These are phyloP conservation scores for Phytophthora pluvialis DNA, from an alignment of 352 stramenopile species.

Conservation along the genomic window DNA sequence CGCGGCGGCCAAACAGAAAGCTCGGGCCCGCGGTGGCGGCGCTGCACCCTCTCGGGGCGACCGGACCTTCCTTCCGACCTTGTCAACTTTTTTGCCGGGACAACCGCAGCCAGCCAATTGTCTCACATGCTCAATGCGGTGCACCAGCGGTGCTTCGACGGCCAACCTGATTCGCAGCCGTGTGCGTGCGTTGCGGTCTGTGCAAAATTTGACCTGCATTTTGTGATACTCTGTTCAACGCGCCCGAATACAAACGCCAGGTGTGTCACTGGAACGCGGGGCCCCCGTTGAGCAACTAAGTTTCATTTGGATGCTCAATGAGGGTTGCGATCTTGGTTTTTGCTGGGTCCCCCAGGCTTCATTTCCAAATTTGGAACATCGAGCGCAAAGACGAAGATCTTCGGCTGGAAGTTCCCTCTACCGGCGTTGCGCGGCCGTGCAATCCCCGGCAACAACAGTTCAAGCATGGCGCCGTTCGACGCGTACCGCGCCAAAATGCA, in stretches of 20 bases:
- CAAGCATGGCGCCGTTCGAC: constrained; percentile 68
- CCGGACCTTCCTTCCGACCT: constrained; percentile 15
- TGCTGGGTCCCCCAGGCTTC: constrained; percentile 11
- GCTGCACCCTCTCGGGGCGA: constrained; percentile 1
- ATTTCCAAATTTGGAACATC: constrained; percentile 42
- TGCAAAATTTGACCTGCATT: constrained; percentile 18
- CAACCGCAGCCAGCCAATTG: constrained; percentile 2
- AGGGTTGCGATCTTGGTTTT: too few relatives aligned
- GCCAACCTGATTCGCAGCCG: constrained; percentile 21
- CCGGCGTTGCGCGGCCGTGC: constrained; percentile 38
- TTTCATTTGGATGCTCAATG: too few relatives aligned
- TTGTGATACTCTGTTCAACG: constrained; percentile 1
- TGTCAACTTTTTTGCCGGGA: constrained; percentile 4
- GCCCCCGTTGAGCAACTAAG: too few relatives aligned
- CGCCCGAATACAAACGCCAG: neutral
- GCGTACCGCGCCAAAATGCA: constrained; percentile 97
- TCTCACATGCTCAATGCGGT: constrained; percentile 12
- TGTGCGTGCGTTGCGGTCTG: constrained; percentile 18
- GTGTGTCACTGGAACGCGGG: neutral
- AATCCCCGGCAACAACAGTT: constrained; percentile 31
- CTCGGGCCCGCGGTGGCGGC: constrained; percentile 5
- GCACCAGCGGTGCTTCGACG: neutral
- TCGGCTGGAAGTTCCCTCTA: constrained; percentile 38
- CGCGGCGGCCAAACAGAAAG: constrained; percentile 18
- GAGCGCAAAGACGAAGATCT: constrained; percentile 55